Conservation (phyloP, 1,139 yeast genomes). For the Kurtzmaniella quercitrusa region DNA sequence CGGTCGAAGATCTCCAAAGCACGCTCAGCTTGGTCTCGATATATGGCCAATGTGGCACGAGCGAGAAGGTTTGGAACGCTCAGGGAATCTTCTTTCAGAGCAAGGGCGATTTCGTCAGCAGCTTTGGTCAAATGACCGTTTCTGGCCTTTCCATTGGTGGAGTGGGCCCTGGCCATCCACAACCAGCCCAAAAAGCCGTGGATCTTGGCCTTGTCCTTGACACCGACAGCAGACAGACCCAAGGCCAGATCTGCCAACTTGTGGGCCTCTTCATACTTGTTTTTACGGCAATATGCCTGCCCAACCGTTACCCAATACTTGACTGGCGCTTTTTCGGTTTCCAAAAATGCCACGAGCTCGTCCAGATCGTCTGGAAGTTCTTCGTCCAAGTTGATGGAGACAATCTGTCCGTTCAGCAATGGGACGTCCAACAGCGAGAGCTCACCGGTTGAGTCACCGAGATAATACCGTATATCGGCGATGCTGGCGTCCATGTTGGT, state of each 20-base stretch:
- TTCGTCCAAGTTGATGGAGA: slow-evolving; percentile 57
- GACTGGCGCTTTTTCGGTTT: slow-evolving; percentile 70
- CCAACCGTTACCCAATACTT: slow-evolving; percentile 86
- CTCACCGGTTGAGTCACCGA: slow-evolving; percentile 31
- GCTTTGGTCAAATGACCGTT: slow-evolving; percentile 22
- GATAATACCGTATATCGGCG: slow-evolving; percentile 34
- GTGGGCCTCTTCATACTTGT: slow-evolving; percentile 57
- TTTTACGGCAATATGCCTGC: slow-evolving; percentile 67
- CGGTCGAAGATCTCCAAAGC: slow-evolving; percentile 62
- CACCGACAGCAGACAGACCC: slow-evolving; percentile 29
- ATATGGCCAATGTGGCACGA: slow-evolving; percentile 49
- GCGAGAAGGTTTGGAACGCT: slow-evolving; percentile 50
- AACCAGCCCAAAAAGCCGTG: slow-evolving; percentile 74
- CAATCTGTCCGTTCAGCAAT: slow-evolving; percentile 65
- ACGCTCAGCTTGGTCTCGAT: slow-evolving; percentile 52
- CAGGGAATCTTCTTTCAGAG: slow-evolving; percentile 14
- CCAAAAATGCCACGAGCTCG: slow-evolving; percentile 72
- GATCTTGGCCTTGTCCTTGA: slow-evolving; percentile 50
- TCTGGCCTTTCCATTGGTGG: slow-evolving; percentile 13
- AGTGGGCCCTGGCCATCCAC: slow-evolving; percentile 10
- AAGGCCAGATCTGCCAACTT: slow-evolving; percentile 63
- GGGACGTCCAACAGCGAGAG: slow-evolving; percentile 56
- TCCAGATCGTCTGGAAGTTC: slow-evolving; percentile 88
- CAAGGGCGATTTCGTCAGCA: slow-evolving; percentile 16
- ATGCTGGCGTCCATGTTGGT: slow-evolving; percentile 3